Base-by-base conservation (phyloP, 73 alveolate species). In the Stentor coeruleus region DNA sequence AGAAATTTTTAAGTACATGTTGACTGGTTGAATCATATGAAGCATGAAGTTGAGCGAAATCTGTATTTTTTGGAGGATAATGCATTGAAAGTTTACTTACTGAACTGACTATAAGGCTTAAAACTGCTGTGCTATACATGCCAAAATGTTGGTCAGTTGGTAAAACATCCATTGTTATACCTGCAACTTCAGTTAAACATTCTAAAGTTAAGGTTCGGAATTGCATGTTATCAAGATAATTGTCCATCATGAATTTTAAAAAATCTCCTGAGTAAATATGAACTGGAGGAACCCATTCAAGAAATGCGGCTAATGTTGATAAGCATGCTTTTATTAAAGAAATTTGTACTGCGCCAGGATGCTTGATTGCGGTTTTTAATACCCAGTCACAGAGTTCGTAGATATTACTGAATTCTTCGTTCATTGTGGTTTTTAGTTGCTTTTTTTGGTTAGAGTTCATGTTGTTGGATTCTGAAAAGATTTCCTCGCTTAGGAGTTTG, bases 401-500 rank as follows among this genome's bases (percentile, higher is more conserved):
- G 49, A 96, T 96, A 36, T 91, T 84, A 36, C 88, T 87, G 86
- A 96, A 96, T 84, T 96, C 98, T 37, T 81, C 84, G 35, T 92
- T 86, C 97, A 96, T 93, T 74, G 89, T 90, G 59, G 79, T 86
- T 85, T 96, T 93, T 41, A 96, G 86, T 84, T 93, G 92, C 77
- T 58, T 85, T 0, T 95, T 96, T 85, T 95, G 82, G 42, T 82
- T 58, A 2, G 95, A 74, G 3, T 96, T 91, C 74, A 96, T 55
- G n/a, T 93, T 86, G 84, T 88, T 90, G 83, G 97, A 89, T 90
- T 91, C 93, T 76, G 93, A 96, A 87, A 95, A 95, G 20, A 96
- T 96, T 88, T 96, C 99, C 84, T 96, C 98, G 83, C 98, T 91
- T 39, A 95, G 93, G 76, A 95, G 88, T 76, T 89, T 87, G 20